Evolutionary conservation across 2,329 filamentous ascomycete species (phyloP).

Genomic region (Falciphora oryzae): DNA sequence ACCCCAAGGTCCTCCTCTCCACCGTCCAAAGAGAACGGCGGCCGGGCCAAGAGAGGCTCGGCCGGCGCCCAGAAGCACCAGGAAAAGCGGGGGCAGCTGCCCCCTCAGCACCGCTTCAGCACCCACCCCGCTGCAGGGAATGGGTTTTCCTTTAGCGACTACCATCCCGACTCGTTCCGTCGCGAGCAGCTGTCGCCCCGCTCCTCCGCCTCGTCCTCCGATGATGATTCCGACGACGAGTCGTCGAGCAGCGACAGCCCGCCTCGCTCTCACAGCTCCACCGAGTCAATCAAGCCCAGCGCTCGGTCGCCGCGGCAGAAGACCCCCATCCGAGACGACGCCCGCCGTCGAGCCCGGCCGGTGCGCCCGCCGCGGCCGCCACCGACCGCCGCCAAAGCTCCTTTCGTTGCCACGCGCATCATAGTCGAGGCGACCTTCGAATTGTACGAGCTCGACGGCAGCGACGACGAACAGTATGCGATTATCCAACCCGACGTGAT

Average conservation of each 20-base stretch:
- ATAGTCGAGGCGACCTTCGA: slow-evolving; percentile 23
- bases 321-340: slow-evolving; percentile 7
- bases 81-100: slow-evolving; percentile 9
- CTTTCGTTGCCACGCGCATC: slow-evolving; percentile 5
- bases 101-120: slow-evolving; percentile 20
- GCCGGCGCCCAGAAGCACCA: slow-evolving; percentile 3
- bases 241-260: slow-evolving; percentile 19
- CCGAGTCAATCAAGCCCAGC: slow-evolving; percentile 14
- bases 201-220: slow-evolving; percentile 25
- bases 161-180: slow-evolving; percentile 21
- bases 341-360: neutral
- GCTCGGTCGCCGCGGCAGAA: neutral
- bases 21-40: slow-evolving; percentile 23
- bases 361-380: no score
- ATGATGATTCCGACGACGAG: slow-evolving; percentile 16
- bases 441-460: slow-evolving; percentile 15
- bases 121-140: slow-evolving; percentile 1
- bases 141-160: slow-evolving; percentile 11
- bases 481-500: slow-evolving; percentile 40
- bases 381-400: neutral
- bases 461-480: slow-evolving; percentile 35
- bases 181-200: slow-evolving; percentile 34
- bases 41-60: slow-evolving; percentile 12
- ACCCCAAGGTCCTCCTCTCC: slow-evolving; percentile 33
- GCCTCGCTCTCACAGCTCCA: slow-evolving; percentile 18